A percentile compares a stretch with the other conserved stretches of the same genome.
These are phyloP conservation scores for Globisporangium cederbergense DNA, from an alignment of 352 stramenopile species.

Conservation along the genomic window DNA sequence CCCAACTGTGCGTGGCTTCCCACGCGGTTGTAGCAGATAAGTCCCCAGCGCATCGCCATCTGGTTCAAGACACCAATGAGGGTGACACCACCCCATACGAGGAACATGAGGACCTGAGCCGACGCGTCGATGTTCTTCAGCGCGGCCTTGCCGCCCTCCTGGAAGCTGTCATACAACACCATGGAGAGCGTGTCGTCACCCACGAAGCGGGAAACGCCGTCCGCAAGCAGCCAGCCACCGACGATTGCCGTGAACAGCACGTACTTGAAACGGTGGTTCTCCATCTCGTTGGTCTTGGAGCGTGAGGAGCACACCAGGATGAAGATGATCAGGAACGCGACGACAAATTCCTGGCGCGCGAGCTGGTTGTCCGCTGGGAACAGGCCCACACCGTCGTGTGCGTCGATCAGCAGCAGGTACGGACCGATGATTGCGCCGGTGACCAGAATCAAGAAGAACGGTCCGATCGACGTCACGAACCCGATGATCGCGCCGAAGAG, in stretches of 20 bases:
- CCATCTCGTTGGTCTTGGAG: conserved; percentile 79
- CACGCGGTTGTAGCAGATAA: conserved; percentile 89
- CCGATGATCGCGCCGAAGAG: conserved; percentile 59
- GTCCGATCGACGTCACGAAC: conserved; percentile 73
- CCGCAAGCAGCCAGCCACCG: conserved; percentile 72
- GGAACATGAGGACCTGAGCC: conserved; percentile 71
- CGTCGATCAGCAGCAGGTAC: conserved; percentile 80
- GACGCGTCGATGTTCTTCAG: conserved; percentile 46
- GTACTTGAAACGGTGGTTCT: conserved; percentile 90
- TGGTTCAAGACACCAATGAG: conserved; percentile 75
- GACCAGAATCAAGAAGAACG: conserved; percentile 61
- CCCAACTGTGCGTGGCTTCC: conserved; percentile 64
- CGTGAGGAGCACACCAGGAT: conserved; percentile 71
- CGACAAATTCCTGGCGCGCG: conserved; percentile 83
- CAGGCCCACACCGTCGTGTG: conserved; percentile 55
- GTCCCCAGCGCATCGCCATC: conserved; percentile 81
- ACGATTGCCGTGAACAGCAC: conserved; percentile 69
- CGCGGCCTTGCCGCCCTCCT: conserved; percentile 48
- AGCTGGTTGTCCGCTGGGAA: conserved; percentile 74
- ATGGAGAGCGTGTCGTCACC: conserved; percentile 54
- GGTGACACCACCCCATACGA: conserved; percentile 66
- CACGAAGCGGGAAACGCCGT: conserved; percentile 73
- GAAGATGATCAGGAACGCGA: conserved; percentile 87
- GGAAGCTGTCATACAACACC: conserved; percentile 66
- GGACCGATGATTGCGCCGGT: conserved; percentile 65